Base-by-base conservation (phyloP, 352 stramenopile genomes). In the Phytopythium vexans region DNA sequence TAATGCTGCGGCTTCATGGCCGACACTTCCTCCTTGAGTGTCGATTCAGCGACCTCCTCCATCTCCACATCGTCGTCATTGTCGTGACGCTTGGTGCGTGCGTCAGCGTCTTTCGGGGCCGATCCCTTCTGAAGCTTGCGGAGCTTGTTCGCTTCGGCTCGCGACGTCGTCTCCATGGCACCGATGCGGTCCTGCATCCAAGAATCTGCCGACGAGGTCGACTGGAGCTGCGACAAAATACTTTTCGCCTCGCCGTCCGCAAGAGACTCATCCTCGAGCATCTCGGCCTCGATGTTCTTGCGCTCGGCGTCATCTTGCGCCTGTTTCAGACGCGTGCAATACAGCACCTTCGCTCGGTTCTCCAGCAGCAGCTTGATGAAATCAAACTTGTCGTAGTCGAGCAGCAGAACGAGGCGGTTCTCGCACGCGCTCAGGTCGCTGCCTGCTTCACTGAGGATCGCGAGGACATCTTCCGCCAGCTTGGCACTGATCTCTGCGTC, bases 331-430 rank as follows among this genome's bases (percentile, higher is more conserved):
- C 88, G 88, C 34, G 97, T 98, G 71, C 95, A 99, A 62, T 98
- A 99, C 42, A 97, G 88, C 35, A 99, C 96, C 53, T 96, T 97
- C 10, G 82, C 82, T 33, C 96, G 82, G 74, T 99, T 99, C 44
- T 91, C 80, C 11, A 99, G 66, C 49, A 99, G 64, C 6, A 97
- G 53, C 68, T 99, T 99, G 74, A 99, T 99, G 36, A 99, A 98
- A 38, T 99, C 95, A 62, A 99, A 99, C 57, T 99, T 98, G 70
- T 99, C 97, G 67, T 99, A 98, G 56, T 98, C 97, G 40, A 99
- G 70, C 5, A 99, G 62, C 41, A 98, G 66, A 37, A 99, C 88
- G 1, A 99, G 84, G 50, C 94, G 86, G 72, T 99, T 99, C 66
- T 99, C 97, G 57, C 94, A 98, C 38, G 82, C 78, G 54, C 85